Conservation (phyloP, 176 grass and related monocot species). For the Tillandsia fasciculata region DNA sequence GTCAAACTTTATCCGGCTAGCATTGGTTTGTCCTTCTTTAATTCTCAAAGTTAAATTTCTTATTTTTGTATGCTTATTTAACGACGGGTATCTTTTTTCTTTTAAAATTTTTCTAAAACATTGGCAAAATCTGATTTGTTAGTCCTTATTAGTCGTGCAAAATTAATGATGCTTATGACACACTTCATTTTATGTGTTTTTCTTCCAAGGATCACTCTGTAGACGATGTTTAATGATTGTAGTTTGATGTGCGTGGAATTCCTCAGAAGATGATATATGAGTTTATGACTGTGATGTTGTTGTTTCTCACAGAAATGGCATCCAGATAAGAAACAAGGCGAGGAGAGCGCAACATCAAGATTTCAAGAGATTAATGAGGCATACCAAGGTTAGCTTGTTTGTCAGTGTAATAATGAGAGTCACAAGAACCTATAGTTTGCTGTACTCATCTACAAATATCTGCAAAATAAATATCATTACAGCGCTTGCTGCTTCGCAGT, state of each 20-base stretch:
- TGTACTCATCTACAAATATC: background rate
- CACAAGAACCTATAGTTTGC: background rate
- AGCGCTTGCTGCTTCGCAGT: too few species aligned
- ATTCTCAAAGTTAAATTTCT: background rate
- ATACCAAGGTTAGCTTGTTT: conserved; percentile 57
- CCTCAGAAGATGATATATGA: background rate
- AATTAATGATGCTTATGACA: too few species aligned
- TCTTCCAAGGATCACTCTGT: background rate
- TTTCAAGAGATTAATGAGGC: conserved; percentile 99
- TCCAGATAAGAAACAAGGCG: conserved; percentile 88
- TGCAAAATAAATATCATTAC: too few species aligned
- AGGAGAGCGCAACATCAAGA: conserved; percentile 75
- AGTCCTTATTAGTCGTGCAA: too few species aligned
- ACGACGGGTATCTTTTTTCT: background rate
- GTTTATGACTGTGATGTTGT: background rate
- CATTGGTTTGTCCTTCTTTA: conserved; percentile 45
- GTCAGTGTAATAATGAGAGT: background rate
- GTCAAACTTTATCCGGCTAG: conserved; percentile 88
- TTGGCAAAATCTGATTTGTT: too few species aligned
- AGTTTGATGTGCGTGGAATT: background rate
- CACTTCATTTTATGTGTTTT: too few species aligned
- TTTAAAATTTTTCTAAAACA: background rate
- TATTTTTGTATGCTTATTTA: background rate
- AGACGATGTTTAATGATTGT: background rate
- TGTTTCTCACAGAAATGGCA: conserved; percentile 75